These are phyloP conservation scores for Lunasporangiospora selenospora DNA, from an alignment of 192 early-diverging fungal genomes.

Conservation along the genomic window DNA sequence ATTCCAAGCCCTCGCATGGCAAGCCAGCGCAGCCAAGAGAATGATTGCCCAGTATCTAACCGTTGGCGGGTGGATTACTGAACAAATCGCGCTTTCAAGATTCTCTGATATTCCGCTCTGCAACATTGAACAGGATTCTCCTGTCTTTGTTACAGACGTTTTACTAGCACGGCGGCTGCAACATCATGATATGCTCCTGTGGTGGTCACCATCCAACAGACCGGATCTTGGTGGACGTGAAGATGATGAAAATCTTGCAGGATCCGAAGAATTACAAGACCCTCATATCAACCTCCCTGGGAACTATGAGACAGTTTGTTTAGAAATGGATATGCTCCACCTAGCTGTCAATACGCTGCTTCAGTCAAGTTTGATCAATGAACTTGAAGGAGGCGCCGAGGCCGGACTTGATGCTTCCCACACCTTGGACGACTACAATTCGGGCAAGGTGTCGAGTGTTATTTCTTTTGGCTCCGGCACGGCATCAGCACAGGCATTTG, in stretches of 20 bases:
- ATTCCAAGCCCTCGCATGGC: slow-evolving; percentile 90
- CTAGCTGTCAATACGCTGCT: slow-evolving; percentile 87
- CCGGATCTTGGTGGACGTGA: slow-evolving; percentile 92
- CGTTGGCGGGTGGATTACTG: slow-evolving; percentile 75
- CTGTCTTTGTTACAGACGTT: slow-evolving; percentile 84
- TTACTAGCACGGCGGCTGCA: slow-evolving; percentile 83
- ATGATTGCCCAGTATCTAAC: slow-evolving; percentile 83
- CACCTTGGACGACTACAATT: slow-evolving; percentile 68
- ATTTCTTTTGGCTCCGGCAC: slow-evolving; percentile 50
- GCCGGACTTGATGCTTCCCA: slow-evolving; percentile 55
- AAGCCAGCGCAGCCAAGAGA: slow-evolving; percentile 66
- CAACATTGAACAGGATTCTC: slow-evolving; percentile 86
- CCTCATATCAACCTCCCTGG: slow-evolving; percentile 82
- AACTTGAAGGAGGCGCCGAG: slow-evolving; percentile 68
- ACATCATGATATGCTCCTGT: slow-evolving; percentile 83
- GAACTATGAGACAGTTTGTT: slow-evolving; percentile 79
- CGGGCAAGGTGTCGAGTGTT: slow-evolving; percentile 48
- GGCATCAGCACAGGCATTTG: slow-evolving; percentile 67
- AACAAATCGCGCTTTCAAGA: slow-evolving; percentile 74
- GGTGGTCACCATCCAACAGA: slow-evolving; percentile 83
- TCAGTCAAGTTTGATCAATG: slow-evolving; percentile 77
- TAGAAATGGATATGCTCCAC: slow-evolving; percentile 83
- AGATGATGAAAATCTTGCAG: slow-evolving; percentile 74
- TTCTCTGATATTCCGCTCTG: slow-evolving; percentile 91
- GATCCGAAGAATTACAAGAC: slow-evolving; percentile 58